Percentiles rank a stretch among this genome's conserved stretches.
Evolutionary conservation across 306 rosid species (phyloP).

Genomic region (Macrotyloma uniflorum): DNA sequence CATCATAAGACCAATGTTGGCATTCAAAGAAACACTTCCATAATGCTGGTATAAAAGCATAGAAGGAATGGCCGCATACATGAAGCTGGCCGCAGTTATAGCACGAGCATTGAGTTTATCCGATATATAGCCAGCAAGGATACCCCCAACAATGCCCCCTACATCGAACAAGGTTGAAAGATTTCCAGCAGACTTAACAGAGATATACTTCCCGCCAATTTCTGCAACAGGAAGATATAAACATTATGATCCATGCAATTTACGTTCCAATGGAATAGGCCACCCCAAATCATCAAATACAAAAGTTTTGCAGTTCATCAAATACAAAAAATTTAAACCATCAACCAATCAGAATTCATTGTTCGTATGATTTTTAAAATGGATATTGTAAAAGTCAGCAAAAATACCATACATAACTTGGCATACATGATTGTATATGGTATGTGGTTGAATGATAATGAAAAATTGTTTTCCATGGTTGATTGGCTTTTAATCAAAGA

Average conservation of each 20-base stretch:
- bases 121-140: constrained; percentile 82
- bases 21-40: constrained; percentile 56
- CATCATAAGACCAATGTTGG: constrained; percentile 77
- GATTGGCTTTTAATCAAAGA: background rate
- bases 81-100: constrained; percentile 74
- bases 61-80: constrained; percentile 75
- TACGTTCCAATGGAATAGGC: background rate
- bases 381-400: too few relatives aligned
- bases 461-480: background rate
- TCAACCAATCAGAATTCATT: too few relatives aligned
- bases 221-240: constrained; percentile 53
- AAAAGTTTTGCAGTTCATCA: too few relatives aligned
- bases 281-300: background rate
- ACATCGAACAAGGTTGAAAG: constrained; percentile 83
- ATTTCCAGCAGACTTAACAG: constrained; percentile 82
- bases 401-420: too few relatives aligned
- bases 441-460: too few relatives aligned
- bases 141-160: constrained; percentile 85
- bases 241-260: constrained; percentile 22
- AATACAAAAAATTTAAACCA: too few relatives aligned
- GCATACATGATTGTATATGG: too few relatives aligned
- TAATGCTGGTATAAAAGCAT: constrained; percentile 63
- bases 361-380: too few relatives aligned
- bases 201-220: constrained; percentile 72
- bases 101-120: constrained; percentile 86